phyloP scores from a whole-genome alignment of 768 basidiomycete species.

The Termitomyces heimii region DNA sequence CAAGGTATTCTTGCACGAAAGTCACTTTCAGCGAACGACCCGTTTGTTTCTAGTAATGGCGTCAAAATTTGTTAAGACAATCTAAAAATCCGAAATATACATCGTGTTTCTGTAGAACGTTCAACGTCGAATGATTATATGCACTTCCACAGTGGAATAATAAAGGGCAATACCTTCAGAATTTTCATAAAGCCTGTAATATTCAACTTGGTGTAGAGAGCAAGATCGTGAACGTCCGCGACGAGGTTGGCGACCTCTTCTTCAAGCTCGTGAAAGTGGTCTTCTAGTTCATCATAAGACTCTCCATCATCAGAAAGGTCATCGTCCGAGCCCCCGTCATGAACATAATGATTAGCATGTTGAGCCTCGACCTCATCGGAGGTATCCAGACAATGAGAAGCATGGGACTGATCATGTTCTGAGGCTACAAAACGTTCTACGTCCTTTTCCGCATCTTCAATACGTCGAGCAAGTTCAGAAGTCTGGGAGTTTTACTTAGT shows the following conservation, averaged over 20 bases:
- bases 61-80: neutral
- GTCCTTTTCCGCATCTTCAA: constrained; percentile 75
- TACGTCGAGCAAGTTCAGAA: constrained; percentile 74
- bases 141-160: neutral
- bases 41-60: constrained; percentile 79
- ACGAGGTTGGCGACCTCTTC: constrained; percentile 95
- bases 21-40: constrained; percentile 71
- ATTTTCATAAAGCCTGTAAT: constrained; percentile 99
- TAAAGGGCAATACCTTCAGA: constrained; percentile 55
- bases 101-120: constrained; percentile 76
- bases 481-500: constrained; percentile 39
- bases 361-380: constrained; percentile 55
- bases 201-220: constrained; percentile 92
- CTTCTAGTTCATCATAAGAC: constrained; percentile 74
- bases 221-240: constrained; percentile 87
- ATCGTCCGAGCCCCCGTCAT: constrained; percentile 70
- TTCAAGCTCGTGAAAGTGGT: constrained; percentile 80
- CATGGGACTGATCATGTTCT: constrained; percentile 24
- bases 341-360: constrained; percentile 38
- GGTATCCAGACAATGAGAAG: constrained; percentile 10
- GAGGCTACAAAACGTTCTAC: constrained; percentile 73
- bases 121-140: neutral
- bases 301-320: constrained; percentile 46
- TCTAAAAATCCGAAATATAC: constrained; percentile 29
- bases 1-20: constrained; percentile 89